These are phyloP conservation scores for Fusarium sororula DNA, from an alignment of 2,329 filamentous ascomycete genomes.

Conservation along the genomic window DNA sequence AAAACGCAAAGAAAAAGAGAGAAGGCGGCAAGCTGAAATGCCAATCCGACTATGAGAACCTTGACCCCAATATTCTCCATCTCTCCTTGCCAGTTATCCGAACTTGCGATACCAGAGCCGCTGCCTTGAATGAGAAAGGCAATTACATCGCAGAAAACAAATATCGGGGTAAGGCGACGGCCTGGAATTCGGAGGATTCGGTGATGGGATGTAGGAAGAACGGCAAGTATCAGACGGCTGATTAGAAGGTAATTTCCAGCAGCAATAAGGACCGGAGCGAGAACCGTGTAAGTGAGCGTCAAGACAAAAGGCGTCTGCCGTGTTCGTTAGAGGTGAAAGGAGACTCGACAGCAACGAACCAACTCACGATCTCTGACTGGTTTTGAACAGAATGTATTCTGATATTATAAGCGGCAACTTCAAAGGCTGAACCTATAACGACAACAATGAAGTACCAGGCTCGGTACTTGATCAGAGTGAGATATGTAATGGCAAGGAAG, in stretches of 20 bases:
- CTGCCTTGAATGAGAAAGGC: constrained; percentile 56
- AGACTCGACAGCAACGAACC: not conserved
- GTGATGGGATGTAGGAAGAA: constrained; percentile 47
- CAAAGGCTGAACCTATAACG: constrained; percentile 52
- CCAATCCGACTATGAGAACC: constrained; percentile 54
- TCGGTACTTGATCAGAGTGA: constrained; percentile 53
- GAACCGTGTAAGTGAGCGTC: constrained; percentile 54
- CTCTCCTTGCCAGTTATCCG: constrained; percentile 53
- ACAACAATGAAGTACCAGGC: constrained; percentile 55
- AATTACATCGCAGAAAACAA: constrained; percentile 56
- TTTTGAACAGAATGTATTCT: constrained; percentile 50
- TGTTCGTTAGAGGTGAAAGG: not conserved
- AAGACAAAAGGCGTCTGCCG: constrained; percentile 49
- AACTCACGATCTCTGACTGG: constrained; percentile 46
- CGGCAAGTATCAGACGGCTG: constrained; percentile 54
- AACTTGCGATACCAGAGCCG: constrained; percentile 55
- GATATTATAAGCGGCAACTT: constrained; percentile 54
- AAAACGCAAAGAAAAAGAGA: constrained; percentile 53
- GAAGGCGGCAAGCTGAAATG: constrained; percentile 53
- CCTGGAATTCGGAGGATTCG: constrained; percentile 50
- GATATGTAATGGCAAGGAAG: constrained; percentile 50
- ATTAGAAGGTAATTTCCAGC: constrained; percentile 62
- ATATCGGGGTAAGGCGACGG: constrained; percentile 54
- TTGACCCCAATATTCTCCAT: constrained; percentile 51
- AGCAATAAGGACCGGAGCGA: constrained; percentile 59